These are phyloP conservation scores for Aspergillus caelatus DNA, from an alignment of 2,329 filamentous ascomycete species.

Conservation along the genomic window DNA sequence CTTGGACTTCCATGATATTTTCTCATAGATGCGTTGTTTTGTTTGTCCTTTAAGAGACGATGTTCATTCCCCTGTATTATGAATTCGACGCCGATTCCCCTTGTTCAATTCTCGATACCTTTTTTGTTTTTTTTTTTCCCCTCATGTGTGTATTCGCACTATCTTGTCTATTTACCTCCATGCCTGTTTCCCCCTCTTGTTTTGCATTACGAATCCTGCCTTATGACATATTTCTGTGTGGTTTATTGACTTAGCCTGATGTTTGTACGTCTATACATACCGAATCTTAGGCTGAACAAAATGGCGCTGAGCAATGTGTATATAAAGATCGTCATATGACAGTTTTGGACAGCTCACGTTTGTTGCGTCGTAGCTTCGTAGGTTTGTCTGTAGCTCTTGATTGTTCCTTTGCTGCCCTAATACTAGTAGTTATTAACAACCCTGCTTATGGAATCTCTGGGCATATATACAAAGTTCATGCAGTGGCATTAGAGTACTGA, in stretches of 20 bases:
- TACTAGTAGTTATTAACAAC: background rate
- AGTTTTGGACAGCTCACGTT: background rate
- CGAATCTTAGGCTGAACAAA: background rate
- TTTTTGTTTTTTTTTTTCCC: slow-evolving; percentile 13
- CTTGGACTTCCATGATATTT: background rate
- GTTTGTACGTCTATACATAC: slow-evolving; percentile 15
- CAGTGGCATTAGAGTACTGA: background rate
- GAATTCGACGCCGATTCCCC: slow-evolving; percentile 30
- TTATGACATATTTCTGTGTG: slow-evolving; percentile 14
- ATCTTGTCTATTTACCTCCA: background rate
- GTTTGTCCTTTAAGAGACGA: slow-evolving; percentile 17
- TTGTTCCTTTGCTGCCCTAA: background rate
- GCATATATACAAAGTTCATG: background rate
- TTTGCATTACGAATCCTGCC: slow-evolving; percentile 17
- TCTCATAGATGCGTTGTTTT: slow-evolving; percentile 14
- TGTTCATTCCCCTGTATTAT: slow-evolving; percentile 28
- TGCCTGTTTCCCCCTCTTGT: slow-evolving; percentile 8
- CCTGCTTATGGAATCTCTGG: background rate
- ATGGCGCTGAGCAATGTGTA: slow-evolving; percentile 2
- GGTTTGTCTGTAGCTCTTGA: background rate
- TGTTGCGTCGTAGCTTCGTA: background rate
- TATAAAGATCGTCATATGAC: slow-evolving; percentile 4
- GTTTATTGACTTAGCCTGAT: slow-evolving; percentile 10
- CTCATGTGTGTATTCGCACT: slow-evolving; percentile 12
- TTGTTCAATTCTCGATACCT: slow-evolving; percentile 24